phyloP scores from a whole-genome alignment of 164 flowering plant species.

The Cinnamomum chago region DNA sequence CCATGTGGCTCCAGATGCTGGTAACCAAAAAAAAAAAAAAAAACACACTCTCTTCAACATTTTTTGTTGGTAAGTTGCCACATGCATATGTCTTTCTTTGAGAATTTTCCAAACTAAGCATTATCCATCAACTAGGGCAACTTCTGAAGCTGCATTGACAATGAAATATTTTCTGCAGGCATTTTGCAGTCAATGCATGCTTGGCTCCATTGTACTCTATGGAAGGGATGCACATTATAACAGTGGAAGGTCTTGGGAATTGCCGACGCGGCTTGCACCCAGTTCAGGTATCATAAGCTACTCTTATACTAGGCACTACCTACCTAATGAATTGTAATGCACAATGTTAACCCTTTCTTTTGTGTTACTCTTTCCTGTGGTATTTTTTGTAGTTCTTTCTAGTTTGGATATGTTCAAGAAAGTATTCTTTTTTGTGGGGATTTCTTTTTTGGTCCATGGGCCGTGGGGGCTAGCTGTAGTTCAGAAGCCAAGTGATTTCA shows the following conservation, averaged over 20 bases:
- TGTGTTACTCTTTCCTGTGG: too few species aligned
- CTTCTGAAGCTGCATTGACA: background rate
- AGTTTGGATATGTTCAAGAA: too few species aligned
- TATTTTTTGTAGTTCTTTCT: too few species aligned
- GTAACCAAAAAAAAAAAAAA: too few species aligned
- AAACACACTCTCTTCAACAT: background rate
- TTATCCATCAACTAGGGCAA: background rate
- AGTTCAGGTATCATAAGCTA: slow-evolving; percentile 54
- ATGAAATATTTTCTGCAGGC: slow-evolving; percentile 41
- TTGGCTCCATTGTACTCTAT: slow-evolving; percentile 96
- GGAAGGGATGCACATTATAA: slow-evolving; percentile 96
- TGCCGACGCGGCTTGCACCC: slow-evolving; percentile 78
- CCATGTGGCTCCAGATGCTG: too few species aligned
- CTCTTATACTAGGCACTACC: background rate
- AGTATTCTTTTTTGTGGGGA: too few species aligned
- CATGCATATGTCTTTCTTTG: background rate
- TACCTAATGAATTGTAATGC: background rate
- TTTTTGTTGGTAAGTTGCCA: background rate
- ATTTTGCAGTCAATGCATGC: slow-evolving; percentile 91
- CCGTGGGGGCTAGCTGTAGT: too few species aligned
- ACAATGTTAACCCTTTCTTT: too few species aligned
- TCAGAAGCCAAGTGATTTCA: too few species aligned
- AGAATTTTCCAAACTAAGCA: background rate
- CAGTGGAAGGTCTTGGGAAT: slow-evolving; percentile 92
- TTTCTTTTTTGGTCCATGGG: too few species aligned